These are phyloP conservation scores for Xanthoconium purpureum DNA, from an alignment of 768 basidiomycete genomes.

Conservation along the genomic window DNA sequence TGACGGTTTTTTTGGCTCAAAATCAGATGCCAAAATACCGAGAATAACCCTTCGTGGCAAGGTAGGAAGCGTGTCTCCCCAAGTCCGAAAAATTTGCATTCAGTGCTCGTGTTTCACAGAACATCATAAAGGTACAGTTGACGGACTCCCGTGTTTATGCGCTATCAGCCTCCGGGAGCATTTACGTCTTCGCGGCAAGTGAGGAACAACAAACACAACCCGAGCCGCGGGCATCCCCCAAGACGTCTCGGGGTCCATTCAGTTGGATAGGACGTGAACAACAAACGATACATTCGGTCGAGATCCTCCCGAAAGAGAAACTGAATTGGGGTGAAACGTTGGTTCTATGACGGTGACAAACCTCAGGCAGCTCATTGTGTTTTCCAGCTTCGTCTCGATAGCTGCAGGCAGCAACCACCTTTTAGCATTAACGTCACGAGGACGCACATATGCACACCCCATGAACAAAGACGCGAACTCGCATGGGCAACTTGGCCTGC, in stretches of 20 bases:
- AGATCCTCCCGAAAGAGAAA: conserved; percentile 55
- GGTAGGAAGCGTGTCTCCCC: conserved; percentile 35
- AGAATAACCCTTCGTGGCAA: conserved; percentile 61
- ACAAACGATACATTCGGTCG: conserved; percentile 51
- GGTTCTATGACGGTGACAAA: conserved; percentile 9
- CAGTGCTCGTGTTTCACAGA: conserved; percentile 38
- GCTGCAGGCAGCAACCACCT: conserved; percentile 71
- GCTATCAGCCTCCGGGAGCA: conserved; percentile 69
- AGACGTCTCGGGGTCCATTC: conserved; percentile 57
- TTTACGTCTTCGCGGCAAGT: conserved; percentile 65
- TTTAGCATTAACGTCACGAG: conserved; percentile 65
- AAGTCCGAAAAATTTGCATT: background rate
- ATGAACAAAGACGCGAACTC: conserved; percentile 71
- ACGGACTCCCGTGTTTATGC: conserved; percentile 68
- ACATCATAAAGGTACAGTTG: conserved; percentile 62
- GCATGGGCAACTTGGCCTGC: conserved; percentile 81
- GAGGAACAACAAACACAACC: conserved; percentile 44
- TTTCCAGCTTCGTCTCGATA: conserved; percentile 64
- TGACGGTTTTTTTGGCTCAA: conserved; percentile 49
- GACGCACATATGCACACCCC: conserved; percentile 78
- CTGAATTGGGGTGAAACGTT: conserved; percentile 70
- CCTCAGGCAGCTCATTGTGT: conserved; percentile 7
- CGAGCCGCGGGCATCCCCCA: conserved; percentile 41
- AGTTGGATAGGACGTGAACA: conserved; percentile 55
- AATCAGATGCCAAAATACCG: conserved; percentile 36